These are phyloP conservation scores for Neurospora sp. DNA, from an alignment of 2,329 filamentous ascomycete genomes.

Conservation along the genomic window DNA sequence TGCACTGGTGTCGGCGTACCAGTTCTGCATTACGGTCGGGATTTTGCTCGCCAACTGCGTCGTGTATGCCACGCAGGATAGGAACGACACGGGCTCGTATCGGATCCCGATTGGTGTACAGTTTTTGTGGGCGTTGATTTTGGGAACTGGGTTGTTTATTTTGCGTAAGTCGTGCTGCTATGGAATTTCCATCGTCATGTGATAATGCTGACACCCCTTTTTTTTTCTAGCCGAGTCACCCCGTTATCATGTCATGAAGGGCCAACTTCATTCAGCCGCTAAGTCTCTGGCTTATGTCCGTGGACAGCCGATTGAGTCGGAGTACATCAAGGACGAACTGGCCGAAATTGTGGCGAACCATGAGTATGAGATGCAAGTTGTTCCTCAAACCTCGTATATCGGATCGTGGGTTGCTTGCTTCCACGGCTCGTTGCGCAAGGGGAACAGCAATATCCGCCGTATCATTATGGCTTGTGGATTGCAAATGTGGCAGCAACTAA, in stretches of 20 bases:
- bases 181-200: neutral
- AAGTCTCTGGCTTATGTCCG: slow-evolving; percentile 48
- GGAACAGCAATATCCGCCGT: slow-evolving; percentile 47
- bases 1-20: slow-evolving; percentile 63
- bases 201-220: neutral
- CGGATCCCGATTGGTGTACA: slow-evolving; percentile 63
- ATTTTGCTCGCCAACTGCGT: slow-evolving; percentile 60
- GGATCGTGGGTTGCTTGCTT: slow-evolving; percentile 51
- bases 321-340: slow-evolving; percentile 58
- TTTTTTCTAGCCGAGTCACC: slow-evolving; percentile 50
- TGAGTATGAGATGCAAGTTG: slow-evolving; percentile 54
- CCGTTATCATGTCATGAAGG: slow-evolving; percentile 62
- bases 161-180: slow-evolving; percentile 25
- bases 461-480: slow-evolving; percentile 46
- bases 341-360: slow-evolving; percentile 67
- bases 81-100: slow-evolving; percentile 51
- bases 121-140: slow-evolving; percentile 39
- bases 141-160: slow-evolving; percentile 27
- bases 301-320: slow-evolving; percentile 53
- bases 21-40: slow-evolving; percentile 68
- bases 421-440: slow-evolving; percentile 42
- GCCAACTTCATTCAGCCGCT: slow-evolving; percentile 49
- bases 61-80: slow-evolving; percentile 52
- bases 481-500: slow-evolving; percentile 49
- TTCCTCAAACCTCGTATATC: slow-evolving; percentile 47